Evolutionary conservation across 2,329 filamentous ascomycete species (phyloP).

Genomic region (Drechslerella dactyloides): DNA sequence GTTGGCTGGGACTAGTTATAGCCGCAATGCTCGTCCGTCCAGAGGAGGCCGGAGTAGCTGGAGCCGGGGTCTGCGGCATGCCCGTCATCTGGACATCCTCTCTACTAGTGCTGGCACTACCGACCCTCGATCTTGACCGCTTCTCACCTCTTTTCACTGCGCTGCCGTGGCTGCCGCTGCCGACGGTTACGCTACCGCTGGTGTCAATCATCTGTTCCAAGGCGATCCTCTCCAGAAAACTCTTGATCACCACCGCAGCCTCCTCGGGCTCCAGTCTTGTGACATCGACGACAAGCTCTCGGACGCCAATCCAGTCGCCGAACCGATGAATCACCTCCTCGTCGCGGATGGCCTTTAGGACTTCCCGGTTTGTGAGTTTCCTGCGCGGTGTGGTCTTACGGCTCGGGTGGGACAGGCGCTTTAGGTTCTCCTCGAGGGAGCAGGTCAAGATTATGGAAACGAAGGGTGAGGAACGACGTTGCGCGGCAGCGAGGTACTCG

Average conservation of each 20-base stretch:
- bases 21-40: constrained; percentile 48
- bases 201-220: constrained; percentile 21
- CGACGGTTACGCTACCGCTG: background rate
- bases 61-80: constrained; percentile 10
- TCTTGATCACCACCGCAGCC: constrained; percentile 44
- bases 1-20: constrained; percentile 26
- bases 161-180: constrained; percentile 5
- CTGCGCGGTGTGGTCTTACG: constrained; percentile 51
- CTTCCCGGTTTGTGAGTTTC: constrained; percentile 53
- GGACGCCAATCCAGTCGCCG: constrained; percentile 50
- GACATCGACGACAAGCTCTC: constrained; percentile 54
- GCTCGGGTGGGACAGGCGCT: constrained; percentile 34
- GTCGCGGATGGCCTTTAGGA: constrained; percentile 52
- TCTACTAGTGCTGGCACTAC: constrained; percentile 26
- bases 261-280: constrained; percentile 50
- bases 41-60: background rate
- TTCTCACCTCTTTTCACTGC: constrained; percentile 28
- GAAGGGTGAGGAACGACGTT: constrained; percentile 52
- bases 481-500: constrained; percentile 54
- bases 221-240: constrained; percentile 37
- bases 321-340: constrained; percentile 54
- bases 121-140: constrained; percentile 18
- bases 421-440: constrained; percentile 54
- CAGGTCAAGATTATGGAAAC: constrained; percentile 56
- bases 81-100: constrained; percentile 45